Percentiles rank a stretch among this genome's conserved stretches.
phyloP scores from a whole-genome alignment of 352 stramenopile species.

The Phytophthora foliorum region DNA sequence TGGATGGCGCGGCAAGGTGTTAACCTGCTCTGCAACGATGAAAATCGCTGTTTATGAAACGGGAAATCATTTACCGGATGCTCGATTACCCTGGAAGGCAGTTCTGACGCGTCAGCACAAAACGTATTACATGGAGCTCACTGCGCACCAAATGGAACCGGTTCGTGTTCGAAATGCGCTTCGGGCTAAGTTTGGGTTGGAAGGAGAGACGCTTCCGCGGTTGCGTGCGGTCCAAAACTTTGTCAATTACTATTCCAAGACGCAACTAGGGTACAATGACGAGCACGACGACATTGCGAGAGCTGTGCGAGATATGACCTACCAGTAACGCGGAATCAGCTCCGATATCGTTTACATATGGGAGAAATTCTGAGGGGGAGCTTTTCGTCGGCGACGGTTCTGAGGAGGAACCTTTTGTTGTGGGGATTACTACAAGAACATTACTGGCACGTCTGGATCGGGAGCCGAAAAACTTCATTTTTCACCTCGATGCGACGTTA shows the following conservation, averaged over 20 bases:
- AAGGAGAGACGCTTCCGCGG: background rate
- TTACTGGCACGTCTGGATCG: background rate
- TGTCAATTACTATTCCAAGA: constrained; percentile 13
- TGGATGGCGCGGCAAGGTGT: constrained; percentile 1
- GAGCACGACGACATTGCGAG: background rate
- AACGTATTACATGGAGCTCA: background rate
- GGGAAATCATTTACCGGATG: background rate
- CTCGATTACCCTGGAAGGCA: background rate
- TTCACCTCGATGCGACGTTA: constrained; percentile 33
- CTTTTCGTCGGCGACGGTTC: constrained; percentile 6
- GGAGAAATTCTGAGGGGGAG: background rate
- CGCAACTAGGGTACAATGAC: constrained; percentile 1
- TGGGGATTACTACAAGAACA: background rate
- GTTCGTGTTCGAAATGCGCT: constrained; percentile 2
- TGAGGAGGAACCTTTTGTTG: constrained; percentile 9
- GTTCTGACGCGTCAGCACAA: constrained; percentile 1
- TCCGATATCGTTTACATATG: constrained; percentile 8
- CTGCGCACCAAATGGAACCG: background rate
- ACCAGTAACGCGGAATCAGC: background rate
- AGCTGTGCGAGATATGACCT: constrained; percentile 1
- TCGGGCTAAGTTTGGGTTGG: constrained; percentile 4
- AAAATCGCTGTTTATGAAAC: background rate
- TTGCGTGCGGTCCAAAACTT: constrained; percentile 11
- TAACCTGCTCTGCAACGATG: background rate
- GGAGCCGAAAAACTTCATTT: constrained; percentile 1